Evolutionary conservation across 1,139 yeast species (phyloP).

Genomic region (Blastobotrys buckinghamii): DNA sequence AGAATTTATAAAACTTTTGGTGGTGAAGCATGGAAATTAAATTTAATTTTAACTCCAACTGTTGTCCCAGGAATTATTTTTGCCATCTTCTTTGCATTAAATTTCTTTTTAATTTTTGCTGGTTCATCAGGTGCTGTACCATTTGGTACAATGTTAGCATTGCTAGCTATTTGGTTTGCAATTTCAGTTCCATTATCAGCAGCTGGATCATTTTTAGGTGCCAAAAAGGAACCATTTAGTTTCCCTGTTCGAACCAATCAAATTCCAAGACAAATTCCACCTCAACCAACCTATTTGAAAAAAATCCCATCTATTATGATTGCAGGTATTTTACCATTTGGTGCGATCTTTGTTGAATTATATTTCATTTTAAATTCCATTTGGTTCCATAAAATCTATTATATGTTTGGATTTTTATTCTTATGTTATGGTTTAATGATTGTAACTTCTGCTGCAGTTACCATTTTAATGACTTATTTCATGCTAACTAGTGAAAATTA

Average conservation of each 20-base stretch:
- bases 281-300: constrained; percentile 78
- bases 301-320: constrained; percentile 62
- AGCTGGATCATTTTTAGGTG: constrained; percentile 71
- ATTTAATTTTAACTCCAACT: constrained; percentile 74
- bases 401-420: constrained; percentile 96
- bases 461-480: constrained; percentile 76
- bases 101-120: constrained; percentile 72
- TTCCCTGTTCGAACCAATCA: constrained; percentile 82
- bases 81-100: constrained; percentile 56
- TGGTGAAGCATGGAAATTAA: constrained; percentile 87
- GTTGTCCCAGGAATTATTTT: constrained; percentile 79
- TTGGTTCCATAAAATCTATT: constrained; percentile 92
- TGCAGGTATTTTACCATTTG: constrained; percentile 92
- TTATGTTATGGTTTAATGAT: constrained; percentile 80
- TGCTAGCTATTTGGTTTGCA: constrained; percentile 76
- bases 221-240: constrained; percentile 53
- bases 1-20: constrained; percentile 82
- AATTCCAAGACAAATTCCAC: constrained; percentile 93
- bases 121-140: constrained; percentile 96
- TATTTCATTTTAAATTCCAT: constrained; percentile 80
- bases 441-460: constrained; percentile 73
- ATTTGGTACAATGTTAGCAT: constrained; percentile 78
- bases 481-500: constrained; percentile 87
- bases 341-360: constrained; percentile 91
- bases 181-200: constrained; percentile 81